Evolutionary conservation across 2,329 filamentous ascomycete species (phyloP).

Genomic region (Hypomyces rosellus): DNA sequence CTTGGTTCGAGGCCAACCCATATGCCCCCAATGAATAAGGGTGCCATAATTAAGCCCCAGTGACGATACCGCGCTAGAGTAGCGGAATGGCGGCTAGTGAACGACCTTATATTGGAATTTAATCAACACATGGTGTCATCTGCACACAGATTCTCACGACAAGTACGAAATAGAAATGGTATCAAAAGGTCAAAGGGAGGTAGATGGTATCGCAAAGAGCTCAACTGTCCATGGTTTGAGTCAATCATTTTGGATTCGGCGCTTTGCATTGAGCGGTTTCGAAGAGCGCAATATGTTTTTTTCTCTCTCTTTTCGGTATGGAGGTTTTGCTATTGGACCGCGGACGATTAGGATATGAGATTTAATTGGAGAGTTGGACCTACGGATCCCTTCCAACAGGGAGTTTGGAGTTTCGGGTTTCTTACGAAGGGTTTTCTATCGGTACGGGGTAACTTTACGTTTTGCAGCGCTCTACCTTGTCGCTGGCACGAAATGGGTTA

Average conservation of each 20-base stretch:
- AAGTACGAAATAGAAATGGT: slow-evolving; percentile 12
- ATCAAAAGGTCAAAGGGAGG: slow-evolving; percentile 13
- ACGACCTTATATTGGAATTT: slow-evolving; percentile 8
- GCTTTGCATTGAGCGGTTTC: slow-evolving; percentile 15
- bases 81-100: background rate
- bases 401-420: slow-evolving; percentile 1
- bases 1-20: background rate
- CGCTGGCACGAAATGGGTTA: slow-evolving; percentile 1
- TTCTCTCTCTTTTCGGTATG: background rate
- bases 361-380: slow-evolving; percentile 4
- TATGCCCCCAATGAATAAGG: background rate
- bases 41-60: background rate
- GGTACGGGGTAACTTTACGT: slow-evolving; percentile 1
- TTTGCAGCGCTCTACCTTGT: slow-evolving; percentile 5
- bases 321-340: background rate
- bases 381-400: slow-evolving; percentile 1
- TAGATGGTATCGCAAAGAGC: slow-evolving; percentile 10
- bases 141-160: slow-evolving; percentile 9
- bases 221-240: slow-evolving; percentile 24
- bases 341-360: slow-evolving; percentile 1
- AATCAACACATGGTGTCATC: slow-evolving; percentile 6
- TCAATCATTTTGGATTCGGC: slow-evolving; percentile 18
- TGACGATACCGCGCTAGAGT: background rate
- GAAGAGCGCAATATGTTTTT: slow-evolving; percentile 11
- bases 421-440: background rate